Evolutionary conservation across 2,329 filamentous ascomycete species (phyloP), one percentile per base, ranked within the genome.

Genomic region (Paramyrothecium sp.): DNA sequence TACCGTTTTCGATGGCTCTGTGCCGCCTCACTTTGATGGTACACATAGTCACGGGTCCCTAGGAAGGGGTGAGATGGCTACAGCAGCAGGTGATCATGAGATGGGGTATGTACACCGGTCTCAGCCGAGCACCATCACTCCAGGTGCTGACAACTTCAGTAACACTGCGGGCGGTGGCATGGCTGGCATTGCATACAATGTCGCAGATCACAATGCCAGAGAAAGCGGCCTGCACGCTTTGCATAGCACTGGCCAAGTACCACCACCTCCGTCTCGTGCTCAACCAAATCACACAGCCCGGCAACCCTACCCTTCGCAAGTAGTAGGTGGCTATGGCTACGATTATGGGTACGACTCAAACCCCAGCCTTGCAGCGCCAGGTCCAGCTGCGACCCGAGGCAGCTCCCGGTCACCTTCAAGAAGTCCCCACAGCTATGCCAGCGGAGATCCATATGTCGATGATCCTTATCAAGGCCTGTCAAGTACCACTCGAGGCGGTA

Each of bases 81-180:
- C 57, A 53, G 58, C 54, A 30, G 16, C 51, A 17, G 30, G 30
- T 48, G 49, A 69, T 62, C 69, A 64, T 58, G 54, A 66, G 46
- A 52, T 58, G 52, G 61, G 61, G 63, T 69, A 69, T 60, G 62
- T 57, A 19, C 60, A 63, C 23, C 63, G 59, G 8, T 49, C 51
- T 46, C 59, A 61, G 21, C 59, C 59, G 8, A 63, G 68, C 62
- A 79, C 74, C 65, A 73, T 78, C 56, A 89, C 86, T 1, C 85
- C 86, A 2, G 87, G 85, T 34, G 81, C 84, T 59, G 87, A 91
- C 73, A 90, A 91, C 69, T 84, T 88, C 61, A 81, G 87, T 59
- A 78, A 84, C 53, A 71, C 77, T 44, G 84, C 88, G 17, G 79
- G 81, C 21, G 88, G 87, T 63, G 88, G 87, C 56, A 86, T 91